Conservation (phyloP, 208 protist species). For the Entamoeba nuttalli region DNA sequence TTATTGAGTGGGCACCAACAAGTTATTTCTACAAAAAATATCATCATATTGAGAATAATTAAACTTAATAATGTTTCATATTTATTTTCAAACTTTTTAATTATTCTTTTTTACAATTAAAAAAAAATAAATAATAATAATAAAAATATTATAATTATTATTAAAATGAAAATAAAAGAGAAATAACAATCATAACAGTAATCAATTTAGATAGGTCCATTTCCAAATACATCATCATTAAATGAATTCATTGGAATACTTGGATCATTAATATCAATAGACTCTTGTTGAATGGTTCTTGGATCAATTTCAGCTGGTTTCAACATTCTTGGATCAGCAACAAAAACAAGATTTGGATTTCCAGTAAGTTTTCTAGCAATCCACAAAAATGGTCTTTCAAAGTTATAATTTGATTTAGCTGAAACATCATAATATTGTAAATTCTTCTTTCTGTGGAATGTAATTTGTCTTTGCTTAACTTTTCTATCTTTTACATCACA, state of each 20-base stretch:
- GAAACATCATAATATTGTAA: constrained; percentile 98
- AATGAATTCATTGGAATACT: background rate
- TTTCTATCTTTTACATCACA: constrained; percentile 97
- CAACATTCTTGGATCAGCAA: constrained; percentile 42
- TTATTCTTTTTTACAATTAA: too few species aligned
- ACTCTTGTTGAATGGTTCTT: background rate
- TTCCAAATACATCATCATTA: background rate
- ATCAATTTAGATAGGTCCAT: background rate
- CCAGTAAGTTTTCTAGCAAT: constrained; percentile 69
- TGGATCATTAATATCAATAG: background rate
- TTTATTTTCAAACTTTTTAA: too few species aligned
- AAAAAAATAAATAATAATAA: too few species aligned
- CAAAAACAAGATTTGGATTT: constrained; percentile 74
- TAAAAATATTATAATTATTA: too few species aligned
- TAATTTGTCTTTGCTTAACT: constrained; percentile 97
- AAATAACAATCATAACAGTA: too few species aligned
- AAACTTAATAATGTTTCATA: too few species aligned
- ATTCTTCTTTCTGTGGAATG: constrained; percentile 97
- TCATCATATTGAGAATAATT: background rate
- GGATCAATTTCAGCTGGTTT: constrained; percentile 1
- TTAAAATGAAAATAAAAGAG: too few species aligned
- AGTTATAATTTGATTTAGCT: constrained; percentile 99
- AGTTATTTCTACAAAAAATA: background rate
- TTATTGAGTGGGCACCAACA: background rate
- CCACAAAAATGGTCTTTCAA: constrained; percentile 99